Conservation (phyloP, 2,329 filamentous ascomycete species). For the Aspergillus tubingensis region DNA sequence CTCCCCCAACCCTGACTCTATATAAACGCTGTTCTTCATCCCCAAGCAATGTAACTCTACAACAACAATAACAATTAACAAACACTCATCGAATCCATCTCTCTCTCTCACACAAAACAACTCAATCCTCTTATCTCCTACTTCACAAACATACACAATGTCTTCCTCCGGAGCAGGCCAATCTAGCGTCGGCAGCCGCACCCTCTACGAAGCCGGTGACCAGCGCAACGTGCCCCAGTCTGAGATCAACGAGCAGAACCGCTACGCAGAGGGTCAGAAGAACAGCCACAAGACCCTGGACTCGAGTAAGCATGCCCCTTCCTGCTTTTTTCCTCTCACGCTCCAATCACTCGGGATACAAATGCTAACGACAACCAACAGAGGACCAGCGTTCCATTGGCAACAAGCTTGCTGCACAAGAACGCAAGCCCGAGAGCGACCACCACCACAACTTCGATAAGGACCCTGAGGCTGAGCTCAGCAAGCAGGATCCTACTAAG, state of each 20-base stretch:
- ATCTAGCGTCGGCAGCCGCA: conserved; percentile 67
- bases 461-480: conserved; percentile 40
- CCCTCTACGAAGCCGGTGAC: conserved; percentile 74
- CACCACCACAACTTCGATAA: conserved; percentile 29
- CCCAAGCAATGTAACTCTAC: not conserved
- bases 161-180: conserved; percentile 46
- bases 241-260: conserved; percentile 54
- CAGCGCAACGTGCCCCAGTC: conserved; percentile 66
- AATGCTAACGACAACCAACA: conserved; percentile 17
- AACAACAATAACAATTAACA: not conserved
- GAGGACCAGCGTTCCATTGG: conserved; percentile 50
- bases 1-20: not conserved
- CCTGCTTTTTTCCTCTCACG: not conserved
- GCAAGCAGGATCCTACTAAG: conserved; percentile 46
- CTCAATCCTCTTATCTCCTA: not conserved
- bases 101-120: not conserved
- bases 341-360: not conserved
- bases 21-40: conserved; percentile 2
- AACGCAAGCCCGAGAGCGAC: conserved; percentile 29
- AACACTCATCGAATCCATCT: not conserved
- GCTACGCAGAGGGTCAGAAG: conserved; percentile 71
- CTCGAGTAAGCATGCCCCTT: conserved; percentile 58
- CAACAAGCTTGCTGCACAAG: conserved; percentile 45
- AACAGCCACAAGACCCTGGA: conserved; percentile 70
- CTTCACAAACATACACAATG: conserved; percentile 17